Evolutionary conservation across 345 rosid genomes (phyloP).

Genomic region (Brassica incana): DNA sequence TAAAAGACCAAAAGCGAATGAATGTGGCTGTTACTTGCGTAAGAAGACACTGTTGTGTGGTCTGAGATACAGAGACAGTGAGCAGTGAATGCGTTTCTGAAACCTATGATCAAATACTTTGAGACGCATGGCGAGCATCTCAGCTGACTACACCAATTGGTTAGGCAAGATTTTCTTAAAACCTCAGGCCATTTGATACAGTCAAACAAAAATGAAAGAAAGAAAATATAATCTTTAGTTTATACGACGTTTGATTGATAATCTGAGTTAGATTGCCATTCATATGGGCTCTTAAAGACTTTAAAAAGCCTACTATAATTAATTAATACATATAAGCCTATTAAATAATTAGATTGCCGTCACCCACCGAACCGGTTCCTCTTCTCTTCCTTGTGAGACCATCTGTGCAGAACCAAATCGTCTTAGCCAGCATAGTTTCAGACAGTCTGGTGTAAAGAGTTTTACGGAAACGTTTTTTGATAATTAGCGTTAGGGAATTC

Average conservation of each 20-base stretch:
- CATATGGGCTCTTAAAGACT: too few species aligned
- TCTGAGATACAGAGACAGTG: slow-evolving; percentile 85
- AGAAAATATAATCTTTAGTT: too few species aligned
- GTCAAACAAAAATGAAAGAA: too few species aligned
- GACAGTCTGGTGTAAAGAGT: too few species aligned
- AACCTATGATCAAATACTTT: slow-evolving; percentile 71
- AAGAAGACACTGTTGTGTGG: slow-evolving; percentile 84
- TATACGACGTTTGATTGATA: too few species aligned
- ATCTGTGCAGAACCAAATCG: neutral
- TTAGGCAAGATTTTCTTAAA: neutral
- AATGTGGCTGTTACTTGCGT: slow-evolving; percentile 89
- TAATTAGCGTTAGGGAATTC: too few species aligned
- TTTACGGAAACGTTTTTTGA: too few species aligned
- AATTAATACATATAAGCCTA: too few species aligned
- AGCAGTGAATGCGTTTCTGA: neutral
- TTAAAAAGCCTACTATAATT: too few species aligned
- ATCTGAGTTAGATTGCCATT: too few species aligned
- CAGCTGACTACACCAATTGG: slow-evolving; percentile 55
- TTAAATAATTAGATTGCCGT: too few species aligned
- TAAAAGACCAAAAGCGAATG: slow-evolving; percentile 82
- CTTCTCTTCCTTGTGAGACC: slow-evolving; percentile 1
- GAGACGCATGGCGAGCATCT: slow-evolving; percentile 88
- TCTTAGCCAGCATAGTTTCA: neutral
- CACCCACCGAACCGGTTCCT: too few species aligned
- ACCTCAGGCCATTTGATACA: neutral